A percentile compares a stretch with the other conserved stretches of the same genome.
Conservation (phyloP, 768 basidiomycete genomes). For the Termitomyces sp. region DNA sequence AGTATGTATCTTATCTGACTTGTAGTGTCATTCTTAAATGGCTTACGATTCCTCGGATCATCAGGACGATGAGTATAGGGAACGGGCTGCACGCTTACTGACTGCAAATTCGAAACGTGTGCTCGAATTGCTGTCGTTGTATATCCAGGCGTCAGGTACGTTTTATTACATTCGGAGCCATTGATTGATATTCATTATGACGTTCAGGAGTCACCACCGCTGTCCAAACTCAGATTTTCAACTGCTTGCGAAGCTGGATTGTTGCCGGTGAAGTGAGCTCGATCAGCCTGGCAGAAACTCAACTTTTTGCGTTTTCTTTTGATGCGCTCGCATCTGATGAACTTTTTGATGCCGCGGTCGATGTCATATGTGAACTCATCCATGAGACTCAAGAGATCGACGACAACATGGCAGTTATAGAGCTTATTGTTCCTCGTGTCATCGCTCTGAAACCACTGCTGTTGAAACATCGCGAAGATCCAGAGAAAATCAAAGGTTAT, state of each 20-base stretch:
- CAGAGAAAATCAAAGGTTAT: slow-evolving; percentile 84
- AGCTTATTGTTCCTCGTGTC: slow-evolving; percentile 83
- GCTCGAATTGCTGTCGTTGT: slow-evolving; percentile 77
- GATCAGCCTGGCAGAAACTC: slow-evolving; percentile 59
- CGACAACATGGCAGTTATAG: slow-evolving; percentile 86
- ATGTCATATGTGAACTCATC: slow-evolving; percentile 89
- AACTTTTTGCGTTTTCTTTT: slow-evolving; percentile 80
- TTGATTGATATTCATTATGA: not conserved
- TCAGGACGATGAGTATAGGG: slow-evolving; percentile 74
- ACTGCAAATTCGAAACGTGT: slow-evolving; percentile 68
- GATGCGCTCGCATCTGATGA: slow-evolving; percentile 78
- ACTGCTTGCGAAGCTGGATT: slow-evolving; percentile 85
- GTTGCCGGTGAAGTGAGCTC: slow-evolving; percentile 78
- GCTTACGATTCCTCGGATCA: slow-evolving; percentile 21
- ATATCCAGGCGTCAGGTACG: slow-evolving; percentile 83
- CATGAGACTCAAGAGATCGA: slow-evolving; percentile 98
- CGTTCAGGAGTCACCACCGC: slow-evolving; percentile 68
- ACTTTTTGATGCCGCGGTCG: slow-evolving; percentile 91
- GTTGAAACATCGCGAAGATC: slow-evolving; percentile 59
- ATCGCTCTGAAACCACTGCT: slow-evolving; percentile 68
- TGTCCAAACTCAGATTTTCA: slow-evolving; percentile 80
- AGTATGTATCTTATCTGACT: slow-evolving; percentile 41
- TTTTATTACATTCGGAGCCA: not conserved
- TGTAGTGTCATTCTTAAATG: not conserved
- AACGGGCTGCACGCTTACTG: slow-evolving; percentile 55